Evolutionary conservation across 345 rosid species (phyloP), one percentile per base, ranked within the genome.

Genomic region (Rhodomyrtus tomentosa): DNA sequence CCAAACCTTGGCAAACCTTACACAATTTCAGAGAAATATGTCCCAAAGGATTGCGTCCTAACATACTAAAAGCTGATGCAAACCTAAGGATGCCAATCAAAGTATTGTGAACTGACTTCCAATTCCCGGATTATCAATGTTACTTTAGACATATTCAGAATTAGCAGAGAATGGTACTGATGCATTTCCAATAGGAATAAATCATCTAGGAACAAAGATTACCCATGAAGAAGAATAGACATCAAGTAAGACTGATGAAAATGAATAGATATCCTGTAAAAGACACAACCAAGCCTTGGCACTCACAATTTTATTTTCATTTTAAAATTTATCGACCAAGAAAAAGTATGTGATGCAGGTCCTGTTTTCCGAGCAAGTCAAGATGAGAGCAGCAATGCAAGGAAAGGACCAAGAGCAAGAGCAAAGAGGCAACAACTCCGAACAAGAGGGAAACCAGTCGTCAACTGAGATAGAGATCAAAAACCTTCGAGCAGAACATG

Each of bases 361-460:
- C 55, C 86, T 93, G 84, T 94, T 95, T 88, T 89, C 95, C 3
- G 95, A 95, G 88, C 98, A 96, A 92, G 86, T 91, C 58, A 95
- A 96, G 90, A 92, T 96, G 93, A 92, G 95, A 88, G 81, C 87
- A 88, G 89, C 90, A 86, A 89, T 93, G 95, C 89, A 90, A 87
- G 94, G 87, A 20, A 93, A 93, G 88, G 91, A 91, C 73, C 84
- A 88, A 52, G 89, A 84, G 85, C 87, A 82, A 52, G 89, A 84
- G 84, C 87, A 82, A 84, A 83, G 83, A 20, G 89, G 74, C 38
- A 89, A 92, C 80, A 91, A 80, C 38, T 87, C 92, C 10, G 89
- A 91, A 82, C 91, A 87, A 56, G 93, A 92, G 84, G 91, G 83
- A 82, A 87, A 79, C 81, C 90, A 73, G 85, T 15, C 84, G 76